Percentiles rank a stretch among this genome's conserved stretches.
These are phyloP conservation scores for Monosporascus sp. DNA, from an alignment of 2,329 filamentous ascomycete genomes.

Conservation along the genomic window DNA sequence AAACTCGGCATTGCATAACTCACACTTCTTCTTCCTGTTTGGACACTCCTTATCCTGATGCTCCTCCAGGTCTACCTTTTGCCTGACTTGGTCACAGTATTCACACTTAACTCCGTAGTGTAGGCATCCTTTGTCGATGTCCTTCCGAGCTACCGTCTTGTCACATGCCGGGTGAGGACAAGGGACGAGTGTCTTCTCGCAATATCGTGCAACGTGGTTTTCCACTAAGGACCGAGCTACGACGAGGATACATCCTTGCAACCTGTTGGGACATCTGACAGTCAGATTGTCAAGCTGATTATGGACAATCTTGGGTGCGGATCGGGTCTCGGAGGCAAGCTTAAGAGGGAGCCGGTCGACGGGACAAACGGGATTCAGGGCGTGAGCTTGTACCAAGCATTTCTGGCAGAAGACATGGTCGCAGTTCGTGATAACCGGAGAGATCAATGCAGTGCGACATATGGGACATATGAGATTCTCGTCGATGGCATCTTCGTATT, in stretches of 20 bases:
- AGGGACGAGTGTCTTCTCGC: conserved; percentile 48
- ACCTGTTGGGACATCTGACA: conserved; percentile 52
- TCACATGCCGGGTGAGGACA: conserved; percentile 50
- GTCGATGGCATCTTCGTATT: conserved; percentile 37
- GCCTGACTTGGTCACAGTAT: conserved; percentile 47
- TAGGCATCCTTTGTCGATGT: conserved; percentile 46
- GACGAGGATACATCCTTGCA: conserved; percentile 43
- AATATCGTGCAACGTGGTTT: conserved; percentile 51
- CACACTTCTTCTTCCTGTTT: conserved; percentile 42
- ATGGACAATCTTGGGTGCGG: conserved; percentile 42
- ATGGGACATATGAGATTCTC: conserved; percentile 47
- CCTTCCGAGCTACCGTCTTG: conserved; percentile 45
- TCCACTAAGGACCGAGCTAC: conserved; percentile 49
- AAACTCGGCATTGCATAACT: conserved; percentile 41
- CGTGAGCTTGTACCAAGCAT: conserved; percentile 44
- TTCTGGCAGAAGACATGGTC: conserved; percentile 60
- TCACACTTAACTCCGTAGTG: conserved; percentile 47
- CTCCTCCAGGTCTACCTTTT: conserved; percentile 42
- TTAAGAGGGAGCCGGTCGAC: conserved; percentile 47
- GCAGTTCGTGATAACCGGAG: conserved; percentile 56
- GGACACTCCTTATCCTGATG: conserved; percentile 39
- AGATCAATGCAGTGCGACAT: conserved; percentile 55
- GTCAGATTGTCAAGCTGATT: conserved; percentile 56
- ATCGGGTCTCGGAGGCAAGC: conserved; percentile 23
- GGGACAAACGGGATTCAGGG: conserved; percentile 44